Evolutionary conservation across 2,329 filamentous ascomycete genomes (phyloP).

Genomic region (Clarireedia sp.): DNA sequence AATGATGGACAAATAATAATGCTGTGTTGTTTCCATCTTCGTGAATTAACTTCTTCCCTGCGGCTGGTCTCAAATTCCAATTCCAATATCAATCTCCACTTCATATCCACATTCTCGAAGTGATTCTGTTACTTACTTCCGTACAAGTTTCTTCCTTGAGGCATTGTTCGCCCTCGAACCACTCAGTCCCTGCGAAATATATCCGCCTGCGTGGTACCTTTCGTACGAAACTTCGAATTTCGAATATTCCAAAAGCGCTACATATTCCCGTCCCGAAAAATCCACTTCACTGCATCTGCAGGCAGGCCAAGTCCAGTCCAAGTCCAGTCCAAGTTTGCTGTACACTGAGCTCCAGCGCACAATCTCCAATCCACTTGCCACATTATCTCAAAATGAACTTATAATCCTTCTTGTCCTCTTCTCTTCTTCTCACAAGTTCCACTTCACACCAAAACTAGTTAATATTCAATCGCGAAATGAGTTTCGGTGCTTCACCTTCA

Average conservation of each 20-base stretch:
- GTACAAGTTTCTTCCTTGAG: too few species aligned
- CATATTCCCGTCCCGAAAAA: not conserved
- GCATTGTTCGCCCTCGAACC: too few species aligned
- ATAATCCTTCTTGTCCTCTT: not conserved
- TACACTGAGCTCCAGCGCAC: not conserved
- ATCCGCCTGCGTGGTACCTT: not conserved
- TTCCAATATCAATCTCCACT: too few species aligned
- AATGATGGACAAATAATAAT: too few species aligned
- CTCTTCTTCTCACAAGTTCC: not conserved
- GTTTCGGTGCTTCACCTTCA: slow-evolving; percentile 25
- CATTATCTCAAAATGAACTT: not conserved
- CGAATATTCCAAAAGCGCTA: not conserved
- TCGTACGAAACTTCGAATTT: too few species aligned
- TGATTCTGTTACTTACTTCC: too few species aligned
- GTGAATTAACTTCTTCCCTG: not conserved
- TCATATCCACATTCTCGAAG: too few species aligned
- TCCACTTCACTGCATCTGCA: slow-evolving; percentile 7
- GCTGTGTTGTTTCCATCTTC: not conserved
- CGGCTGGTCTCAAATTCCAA: not conserved
- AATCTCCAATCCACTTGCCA: not conserved
- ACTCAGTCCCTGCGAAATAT: too few species aligned
- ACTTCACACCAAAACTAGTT: not conserved
- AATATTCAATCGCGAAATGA: slow-evolving; percentile 18
- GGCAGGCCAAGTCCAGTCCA: not conserved
- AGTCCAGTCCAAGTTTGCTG: not conserved